A percentile compares a stretch with the other conserved stretches of the same genome.
phyloP scores from a whole-genome alignment of 345 rosid genomes.

The Heritiera fomes region DNA sequence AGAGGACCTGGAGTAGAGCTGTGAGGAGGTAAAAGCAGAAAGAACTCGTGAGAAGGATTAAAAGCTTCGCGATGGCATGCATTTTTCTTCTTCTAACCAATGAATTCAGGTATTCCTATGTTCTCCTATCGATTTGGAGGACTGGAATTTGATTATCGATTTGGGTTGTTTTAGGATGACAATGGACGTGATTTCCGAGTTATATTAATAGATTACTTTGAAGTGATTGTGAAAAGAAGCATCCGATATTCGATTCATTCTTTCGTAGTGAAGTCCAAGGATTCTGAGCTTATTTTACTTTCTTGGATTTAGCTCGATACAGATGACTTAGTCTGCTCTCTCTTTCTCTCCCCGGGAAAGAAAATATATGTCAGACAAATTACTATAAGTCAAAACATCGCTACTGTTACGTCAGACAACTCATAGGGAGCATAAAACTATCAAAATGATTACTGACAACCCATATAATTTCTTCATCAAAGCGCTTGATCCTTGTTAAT shows the following conservation, averaged over 20 bases:
- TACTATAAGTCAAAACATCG: background rate
- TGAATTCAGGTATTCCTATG: background rate
- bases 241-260: background rate
- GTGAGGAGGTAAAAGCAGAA: conserved; percentile 15
- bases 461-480: background rate
- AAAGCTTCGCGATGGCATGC: conserved; percentile 10
- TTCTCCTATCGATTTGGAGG: background rate
- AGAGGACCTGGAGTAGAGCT: conserved; percentile 16
- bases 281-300: background rate
- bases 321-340: background rate
- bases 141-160: no score
- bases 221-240: background rate
- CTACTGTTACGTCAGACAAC: background rate
- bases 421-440: background rate
- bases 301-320: background rate
- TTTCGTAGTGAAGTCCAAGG: no score
- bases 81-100: background rate
- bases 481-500: background rate
- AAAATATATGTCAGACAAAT: background rate
- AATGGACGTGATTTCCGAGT: background rate
- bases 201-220: background rate
- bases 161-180: background rate
- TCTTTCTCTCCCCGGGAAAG: no score
- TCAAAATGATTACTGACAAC: background rate
- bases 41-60: conserved; percentile 15